Evolutionary conservation across 352 stramenopile genomes (phyloP).

Genomic region (Globisporangium lucens): DNA sequence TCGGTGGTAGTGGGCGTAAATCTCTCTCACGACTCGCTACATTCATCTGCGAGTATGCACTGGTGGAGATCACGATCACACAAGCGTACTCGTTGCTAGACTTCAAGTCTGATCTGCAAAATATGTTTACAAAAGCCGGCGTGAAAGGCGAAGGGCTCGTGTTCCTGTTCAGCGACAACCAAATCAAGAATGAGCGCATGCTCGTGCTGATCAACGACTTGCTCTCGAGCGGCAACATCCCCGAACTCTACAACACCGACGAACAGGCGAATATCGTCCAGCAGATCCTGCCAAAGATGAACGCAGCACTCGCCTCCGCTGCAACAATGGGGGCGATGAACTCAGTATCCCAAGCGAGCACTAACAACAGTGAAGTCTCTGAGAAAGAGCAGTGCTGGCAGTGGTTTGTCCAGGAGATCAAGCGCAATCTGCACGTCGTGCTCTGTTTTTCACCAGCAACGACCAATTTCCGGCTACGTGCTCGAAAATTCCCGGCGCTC

Average conservation of each 20-base stretch:
- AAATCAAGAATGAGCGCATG: slow-evolving; percentile 96
- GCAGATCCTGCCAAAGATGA: slow-evolving; percentile 83
- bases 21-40: slow-evolving; percentile 88
- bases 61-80: slow-evolving; percentile 90
- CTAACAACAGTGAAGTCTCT: slow-evolving; percentile 32
- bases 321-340: neutral
- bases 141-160: slow-evolving; percentile 91
- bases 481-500: slow-evolving; percentile 92
- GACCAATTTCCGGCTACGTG: slow-evolving; percentile 82
- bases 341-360: neutral
- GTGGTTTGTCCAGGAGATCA: slow-evolving; percentile 90
- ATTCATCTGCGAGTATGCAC: slow-evolving; percentile 89
- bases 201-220: slow-evolving; percentile 95
- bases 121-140: slow-evolving; percentile 86
- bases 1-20: slow-evolving; percentile 93
- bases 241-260: slow-evolving; percentile 90
- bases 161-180: slow-evolving; percentile 91
- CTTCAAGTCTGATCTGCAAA: slow-evolving; percentile 94
- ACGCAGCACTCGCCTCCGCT: slow-evolving; percentile 41
- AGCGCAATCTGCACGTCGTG: slow-evolving; percentile 93
- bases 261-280: slow-evolving; percentile 91
- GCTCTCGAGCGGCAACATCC: slow-evolving; percentile 89
- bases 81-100: slow-evolving; percentile 89
- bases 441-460: slow-evolving; percentile 94
- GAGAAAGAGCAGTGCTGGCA: slow-evolving; percentile 93